Percentiles rank a stretch among this genome's conserved stretches.
These are phyloP conservation scores for Cladosporium sphaerospermum DNA, from an alignment of 2,329 filamentous ascomycete species.

Conservation along the genomic window DNA sequence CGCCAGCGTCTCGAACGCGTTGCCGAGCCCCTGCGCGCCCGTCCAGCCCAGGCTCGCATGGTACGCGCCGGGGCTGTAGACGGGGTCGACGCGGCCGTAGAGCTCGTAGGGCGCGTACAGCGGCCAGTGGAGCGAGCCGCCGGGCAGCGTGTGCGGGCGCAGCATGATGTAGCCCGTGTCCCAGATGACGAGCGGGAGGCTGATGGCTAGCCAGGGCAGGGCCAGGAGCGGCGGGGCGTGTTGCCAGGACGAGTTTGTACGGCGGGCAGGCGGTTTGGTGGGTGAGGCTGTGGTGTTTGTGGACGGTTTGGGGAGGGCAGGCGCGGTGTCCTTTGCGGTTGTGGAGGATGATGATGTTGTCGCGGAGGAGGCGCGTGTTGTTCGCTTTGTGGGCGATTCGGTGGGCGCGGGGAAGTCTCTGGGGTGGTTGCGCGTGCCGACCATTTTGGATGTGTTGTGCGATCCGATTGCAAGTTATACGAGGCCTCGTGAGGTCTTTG, in stretches of 20 bases:
- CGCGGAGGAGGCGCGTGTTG: slow-evolving; percentile 15
- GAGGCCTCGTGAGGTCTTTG: too few species aligned
- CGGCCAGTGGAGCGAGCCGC: slow-evolving; percentile 64
- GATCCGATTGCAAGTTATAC: not conserved
- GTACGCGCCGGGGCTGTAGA: slow-evolving; percentile 73
- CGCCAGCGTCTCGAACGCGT: slow-evolving; percentile 59
- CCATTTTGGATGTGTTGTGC: slow-evolving; percentile 36
- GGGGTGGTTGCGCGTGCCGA: slow-evolving; percentile 52
- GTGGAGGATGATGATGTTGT: slow-evolving; percentile 11
- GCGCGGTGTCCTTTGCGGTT: not conserved
- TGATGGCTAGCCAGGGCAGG: slow-evolving; percentile 66
- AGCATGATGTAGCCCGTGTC: slow-evolving; percentile 73
- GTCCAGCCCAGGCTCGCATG: slow-evolving; percentile 67
- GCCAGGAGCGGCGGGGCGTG: slow-evolving; percentile 56
- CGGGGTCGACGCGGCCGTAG: slow-evolving; percentile 71
- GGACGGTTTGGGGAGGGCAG: slow-evolving; percentile 5
- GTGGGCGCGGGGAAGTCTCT: slow-evolving; percentile 36
- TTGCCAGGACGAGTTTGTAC: slow-evolving; percentile 37
- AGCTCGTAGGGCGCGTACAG: slow-evolving; percentile 73
- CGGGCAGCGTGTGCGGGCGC: slow-evolving; percentile 75
- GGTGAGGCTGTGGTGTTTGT: slow-evolving; percentile 6
- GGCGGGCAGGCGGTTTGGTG: not conserved
- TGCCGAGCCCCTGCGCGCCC: slow-evolving; percentile 64
- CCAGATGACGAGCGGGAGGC: slow-evolving; percentile 74
- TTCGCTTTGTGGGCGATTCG: slow-evolving; percentile 23